Base-by-base conservation (phyloP, 192 early-diverging fungal species). In the Diversispora epigaea region DNA sequence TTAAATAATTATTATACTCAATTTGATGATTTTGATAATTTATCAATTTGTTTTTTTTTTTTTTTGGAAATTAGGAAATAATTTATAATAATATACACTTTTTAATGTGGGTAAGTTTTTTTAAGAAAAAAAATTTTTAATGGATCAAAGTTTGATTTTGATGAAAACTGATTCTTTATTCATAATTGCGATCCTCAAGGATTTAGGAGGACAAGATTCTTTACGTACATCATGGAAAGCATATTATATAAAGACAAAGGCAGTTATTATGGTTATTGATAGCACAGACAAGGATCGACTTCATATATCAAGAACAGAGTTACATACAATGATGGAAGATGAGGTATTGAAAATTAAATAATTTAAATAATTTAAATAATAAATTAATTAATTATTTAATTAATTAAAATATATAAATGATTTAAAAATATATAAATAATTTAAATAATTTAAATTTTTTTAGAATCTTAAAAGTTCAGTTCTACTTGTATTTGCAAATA, bases 211-310 rank as follows among this genome's bases (percentile, higher is more conserved):
- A 1, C 88, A 88, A 79, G 88, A 91, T 43, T 84, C 85, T 5
- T 66, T 91, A 60, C 77, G 90, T 54, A 76, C 83, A 6, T 87
- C 90, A 57, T 91, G 90, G 90, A 87, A 84, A 56, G 87, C 86
- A 47, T 90, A 91, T 71, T 91, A 89, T 77, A 78, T 85, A 41
- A 86, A 89, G 55, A 86, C 89, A 50, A 89, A 87, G 76, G 89
- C 90, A 3, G 88, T 91, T 4, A 91, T 91, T 68, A 85, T 91
- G 88, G 90, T 91, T 47, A 86, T 91, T 71, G 90, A 91, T 69
- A 89, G 88, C 62, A 89, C 84, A n/a, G 90, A 91, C 68, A 77
- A 73, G 45, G 87, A 87, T 52, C 83, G 90, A 57, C 68, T 91
- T 40, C 85, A 88, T 60, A 84, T 91, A 50, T 84, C 88, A 46